phyloP scores from a whole-genome alignment of 805 yeast species.

The Suhomyces prunicola region DNA sequence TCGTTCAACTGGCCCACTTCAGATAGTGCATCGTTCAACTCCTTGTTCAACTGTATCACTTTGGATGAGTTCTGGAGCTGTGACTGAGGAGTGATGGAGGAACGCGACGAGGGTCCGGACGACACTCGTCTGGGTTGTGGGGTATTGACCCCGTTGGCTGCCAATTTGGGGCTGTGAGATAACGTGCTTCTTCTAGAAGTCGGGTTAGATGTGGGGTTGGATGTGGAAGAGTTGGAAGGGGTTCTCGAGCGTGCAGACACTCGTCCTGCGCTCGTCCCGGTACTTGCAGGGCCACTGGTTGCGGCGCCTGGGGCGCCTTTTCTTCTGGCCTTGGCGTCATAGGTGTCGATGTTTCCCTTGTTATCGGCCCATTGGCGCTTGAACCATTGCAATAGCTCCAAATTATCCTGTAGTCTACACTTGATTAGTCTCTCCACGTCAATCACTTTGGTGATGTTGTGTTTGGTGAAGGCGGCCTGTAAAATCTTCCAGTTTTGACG shows the following conservation, averaged over 20 bases:
- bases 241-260: constrained; percentile 3
- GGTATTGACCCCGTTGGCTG: background rate
- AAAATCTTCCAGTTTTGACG: constrained; percentile 79
- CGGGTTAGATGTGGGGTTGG: constrained; percentile 1
- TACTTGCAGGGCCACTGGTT: background rate
- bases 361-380: constrained; percentile 77
- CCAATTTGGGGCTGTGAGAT: constrained; percentile 4
- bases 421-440: constrained; percentile 80
- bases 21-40: constrained; percentile 44
- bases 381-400: constrained; percentile 93
- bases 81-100: constrained; percentile 5
- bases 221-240: background rate
- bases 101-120: constrained; percentile 1
- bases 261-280: background rate
- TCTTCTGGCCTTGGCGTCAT: constrained; percentile 56
- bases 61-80: constrained; percentile 4
- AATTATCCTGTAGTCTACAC: constrained; percentile 89
- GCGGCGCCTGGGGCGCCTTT: constrained; percentile 1
- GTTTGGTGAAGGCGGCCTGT: constrained; percentile 74
- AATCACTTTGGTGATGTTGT: constrained; percentile 66
- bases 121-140: constrained; percentile 7
- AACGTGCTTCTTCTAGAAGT: constrained; percentile 3
- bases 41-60: constrained; percentile 24
- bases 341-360: constrained; percentile 56
- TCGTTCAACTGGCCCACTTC: constrained; percentile 40